A percentile compares a stretch with the other conserved stretches of the same genome.
Conservation (phyloP, 345 rosid species). For the Excoecaria agallocha region DNA sequence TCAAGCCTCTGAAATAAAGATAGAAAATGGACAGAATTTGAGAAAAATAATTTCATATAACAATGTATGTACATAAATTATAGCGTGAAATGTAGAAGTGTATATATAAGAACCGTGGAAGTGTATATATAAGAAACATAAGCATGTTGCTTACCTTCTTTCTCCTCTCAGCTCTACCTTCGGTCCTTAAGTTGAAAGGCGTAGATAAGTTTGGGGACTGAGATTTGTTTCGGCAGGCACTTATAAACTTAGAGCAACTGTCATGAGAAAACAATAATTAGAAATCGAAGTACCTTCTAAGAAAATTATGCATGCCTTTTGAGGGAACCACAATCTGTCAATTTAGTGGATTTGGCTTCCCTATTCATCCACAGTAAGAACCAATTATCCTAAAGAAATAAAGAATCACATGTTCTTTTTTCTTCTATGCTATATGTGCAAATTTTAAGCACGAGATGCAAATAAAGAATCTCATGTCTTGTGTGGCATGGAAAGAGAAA, state of each 20-base stretch:
- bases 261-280: constrained; percentile 24
- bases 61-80: background rate
- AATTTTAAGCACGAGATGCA: background rate
- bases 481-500: background rate
- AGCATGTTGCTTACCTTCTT: constrained; percentile 52
- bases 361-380: background rate
- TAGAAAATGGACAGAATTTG: constrained; percentile 3
- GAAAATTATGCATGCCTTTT: background rate
- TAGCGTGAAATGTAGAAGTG: background rate
- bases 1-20: constrained; percentile 58
- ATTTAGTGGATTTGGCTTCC: background rate
- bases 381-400: background rate
- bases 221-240: constrained; percentile 56
- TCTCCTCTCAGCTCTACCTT: constrained; percentile 81
- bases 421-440: background rate
- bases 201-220: constrained; percentile 58
- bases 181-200: constrained; percentile 68
- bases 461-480: background rate
- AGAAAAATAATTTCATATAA: background rate
- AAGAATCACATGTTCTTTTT: background rate
- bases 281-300: constrained; percentile 18
- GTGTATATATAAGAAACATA: background rate
- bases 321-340: background rate
- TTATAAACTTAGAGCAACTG: constrained; percentile 58
- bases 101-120: background rate